Percentiles rank a stretch among this genome's conserved stretches.
phyloP scores from a whole-genome alignment of 306 rosid species.

The Canavalia ensiformis region DNA sequence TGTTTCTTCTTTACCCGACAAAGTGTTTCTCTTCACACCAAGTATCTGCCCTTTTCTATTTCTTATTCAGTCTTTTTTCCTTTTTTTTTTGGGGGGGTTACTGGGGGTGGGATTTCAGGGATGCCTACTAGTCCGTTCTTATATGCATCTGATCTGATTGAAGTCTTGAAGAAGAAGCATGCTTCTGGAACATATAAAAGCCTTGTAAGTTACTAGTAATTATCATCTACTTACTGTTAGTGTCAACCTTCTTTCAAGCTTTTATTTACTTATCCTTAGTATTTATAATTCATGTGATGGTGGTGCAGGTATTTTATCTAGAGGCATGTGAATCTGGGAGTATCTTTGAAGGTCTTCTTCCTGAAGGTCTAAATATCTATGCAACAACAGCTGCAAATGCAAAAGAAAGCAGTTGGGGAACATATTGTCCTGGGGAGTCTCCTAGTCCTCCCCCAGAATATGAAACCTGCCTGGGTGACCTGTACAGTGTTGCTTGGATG shows the following conservation, averaged over 20 bases:
- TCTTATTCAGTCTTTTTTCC: slow-evolving; percentile 19
- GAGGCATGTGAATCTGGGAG: slow-evolving; percentile 99
- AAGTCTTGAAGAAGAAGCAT: slow-evolving; percentile 80
- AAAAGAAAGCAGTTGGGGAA: slow-evolving; percentile 96
- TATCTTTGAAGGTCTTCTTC: slow-evolving; percentile 94
- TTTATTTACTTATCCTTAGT: slow-evolving; percentile 18
- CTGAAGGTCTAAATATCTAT: slow-evolving; percentile 80
- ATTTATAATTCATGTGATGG: slow-evolving; percentile 28
- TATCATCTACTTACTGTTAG: slow-evolving; percentile 28
- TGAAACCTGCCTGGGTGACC: slow-evolving; percentile 89
- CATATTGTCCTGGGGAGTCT: slow-evolving; percentile 88
- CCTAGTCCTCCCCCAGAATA: slow-evolving; percentile 90
- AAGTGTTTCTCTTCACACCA: slow-evolving; percentile 1
- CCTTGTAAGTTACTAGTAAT: slow-evolving; percentile 60
- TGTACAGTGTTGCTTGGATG: slow-evolving; percentile 96
- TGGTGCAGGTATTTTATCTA: slow-evolving; percentile 84
- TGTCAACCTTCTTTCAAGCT: slow-evolving; percentile 11
- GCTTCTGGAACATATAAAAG: slow-evolving; percentile 84
- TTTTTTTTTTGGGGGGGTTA: neutral
- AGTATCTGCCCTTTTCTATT: slow-evolving; percentile 23
- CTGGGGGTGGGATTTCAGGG: slow-evolving; percentile 58
- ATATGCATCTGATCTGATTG: slow-evolving; percentile 72
- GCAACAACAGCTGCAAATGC: slow-evolving; percentile 93
- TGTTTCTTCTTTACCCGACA: neutral
- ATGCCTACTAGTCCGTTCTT: slow-evolving; percentile 83